Percentiles rank a stretch among this genome's conserved stretches.
Evolutionary conservation across 176 grass and related monocot species (phyloP).

Genomic region (Oryza meridionalis): DNA sequence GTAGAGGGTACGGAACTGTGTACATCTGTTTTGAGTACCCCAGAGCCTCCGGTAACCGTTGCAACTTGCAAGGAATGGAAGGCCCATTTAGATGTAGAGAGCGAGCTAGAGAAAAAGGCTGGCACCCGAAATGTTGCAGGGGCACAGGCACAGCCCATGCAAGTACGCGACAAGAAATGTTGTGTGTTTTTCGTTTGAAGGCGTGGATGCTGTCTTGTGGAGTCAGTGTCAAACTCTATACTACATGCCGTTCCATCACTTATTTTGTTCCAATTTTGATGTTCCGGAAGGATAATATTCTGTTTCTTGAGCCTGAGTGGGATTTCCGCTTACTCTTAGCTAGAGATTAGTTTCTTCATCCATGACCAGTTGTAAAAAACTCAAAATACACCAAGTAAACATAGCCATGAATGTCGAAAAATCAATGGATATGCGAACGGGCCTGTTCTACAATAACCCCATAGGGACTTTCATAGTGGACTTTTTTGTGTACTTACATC

Average conservation of each 20-base stretch:
- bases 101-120: background rate
- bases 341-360: background rate
- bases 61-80: background rate
- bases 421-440: background rate
- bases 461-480: background rate
- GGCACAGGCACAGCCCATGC: background rate
- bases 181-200: background rate
- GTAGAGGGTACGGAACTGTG: background rate
- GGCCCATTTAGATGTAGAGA: background rate
- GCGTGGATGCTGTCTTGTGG: background rate
- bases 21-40: background rate
- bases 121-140: background rate
- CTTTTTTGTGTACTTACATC: background rate
- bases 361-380: background rate
- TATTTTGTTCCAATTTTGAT: background rate
- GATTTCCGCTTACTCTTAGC: background rate
- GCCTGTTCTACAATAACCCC: too few species aligned
- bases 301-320: background rate
- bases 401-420: background rate
- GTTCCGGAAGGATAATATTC: background rate
- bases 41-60: background rate
- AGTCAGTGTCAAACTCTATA: too few species aligned
- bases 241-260: too few species aligned
- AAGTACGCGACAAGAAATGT: background rate
- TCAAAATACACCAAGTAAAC: background rate